phyloP scores from a whole-genome alignment of 257 asterid species.

The Perilla frutescens region DNA sequence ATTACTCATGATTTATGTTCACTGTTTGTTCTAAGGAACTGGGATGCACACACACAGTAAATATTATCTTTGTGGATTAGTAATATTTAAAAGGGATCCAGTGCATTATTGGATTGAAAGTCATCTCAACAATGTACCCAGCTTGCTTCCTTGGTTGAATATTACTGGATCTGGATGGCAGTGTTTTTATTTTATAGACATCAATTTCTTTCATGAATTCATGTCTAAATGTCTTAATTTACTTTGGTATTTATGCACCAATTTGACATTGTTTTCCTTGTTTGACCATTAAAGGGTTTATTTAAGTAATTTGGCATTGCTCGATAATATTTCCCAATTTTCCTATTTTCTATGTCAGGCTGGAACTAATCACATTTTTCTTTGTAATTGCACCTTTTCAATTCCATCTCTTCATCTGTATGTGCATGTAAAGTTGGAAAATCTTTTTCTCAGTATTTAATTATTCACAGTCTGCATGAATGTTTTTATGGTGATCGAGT shows the following conservation, averaged over 20 bases:
- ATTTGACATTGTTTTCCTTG: slow-evolving; percentile 14
- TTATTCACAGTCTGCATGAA: not conserved
- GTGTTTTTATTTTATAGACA: not conserved
- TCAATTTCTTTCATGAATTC: not conserved
- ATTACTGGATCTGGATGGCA: not conserved
- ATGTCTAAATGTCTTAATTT: not conserved
- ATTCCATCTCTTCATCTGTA: not conserved
- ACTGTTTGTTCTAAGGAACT: not conserved
- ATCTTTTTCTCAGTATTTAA: slow-evolving; percentile 5
- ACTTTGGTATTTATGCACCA: not conserved
- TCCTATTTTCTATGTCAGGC: not conserved
- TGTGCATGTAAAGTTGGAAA: not conserved
- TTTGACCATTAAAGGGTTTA: not conserved
- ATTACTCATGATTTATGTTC: too few relatives aligned
- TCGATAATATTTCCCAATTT: too few relatives aligned
- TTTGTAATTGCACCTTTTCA: slow-evolving; percentile 14
- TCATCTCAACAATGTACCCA: slow-evolving; percentile 4
- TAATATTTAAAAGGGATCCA: not conserved
- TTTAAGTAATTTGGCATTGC: too few relatives aligned
- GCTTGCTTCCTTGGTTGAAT: slow-evolving; percentile 21
- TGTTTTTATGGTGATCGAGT: not conserved
- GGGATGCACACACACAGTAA: too few relatives aligned
- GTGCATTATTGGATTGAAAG: not conserved
- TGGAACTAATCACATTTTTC: not conserved
- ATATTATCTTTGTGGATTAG: not conserved